Evolutionary conservation across 2,329 filamentous ascomycete genomes (phyloP), one percentile per base, ranked within the genome.

Genomic region (Diaporthe caulivora): DNA sequence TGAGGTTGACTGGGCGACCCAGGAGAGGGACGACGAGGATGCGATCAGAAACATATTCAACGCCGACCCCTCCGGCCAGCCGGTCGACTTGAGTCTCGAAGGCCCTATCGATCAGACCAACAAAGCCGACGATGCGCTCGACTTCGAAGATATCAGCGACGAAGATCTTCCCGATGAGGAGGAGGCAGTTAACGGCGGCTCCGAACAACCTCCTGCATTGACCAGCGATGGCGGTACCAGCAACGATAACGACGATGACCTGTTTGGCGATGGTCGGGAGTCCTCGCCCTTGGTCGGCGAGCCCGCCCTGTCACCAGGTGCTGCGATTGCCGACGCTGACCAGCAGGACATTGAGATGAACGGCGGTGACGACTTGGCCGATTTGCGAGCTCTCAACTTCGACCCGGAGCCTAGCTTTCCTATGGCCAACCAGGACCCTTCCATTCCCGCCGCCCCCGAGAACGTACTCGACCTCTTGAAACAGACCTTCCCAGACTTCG

Each of bases 121-220:
- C 81, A 99, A 99, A 83, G 96, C 95, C 71, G 95, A 95, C 74
- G 94, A 98, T 83, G 97, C 97, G 53, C 85, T 97, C 75, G 97
- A 99, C 80, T 99, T 88, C 55, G 86, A 97, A 75, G 96, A 99
- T 80, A 98, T 89, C 78, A 95, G 98, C 75, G 93, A 93, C 77
- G 95, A 97, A 80, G 95, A 98, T 76, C 88, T 98, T 10, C 93
- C 95, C 15, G 94, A 97, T 9, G 94, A 97, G 76, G 92, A 94
- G 74, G 82, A 82, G 15, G 82, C 80, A 7, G 82, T 31, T 34
- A 70, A 68, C 57, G 74, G 80, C 68, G 79, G 81, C 21, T 87
- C 85, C 18, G 80, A 84, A 60, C 87, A 90, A 71, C 80, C 87
- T n/a, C 88, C 88, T 0, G 87, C 85, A 15, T 79, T 90, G 37